phyloP scores from a whole-genome alignment of 306 rosid species.

The Neltuma alba region DNA sequence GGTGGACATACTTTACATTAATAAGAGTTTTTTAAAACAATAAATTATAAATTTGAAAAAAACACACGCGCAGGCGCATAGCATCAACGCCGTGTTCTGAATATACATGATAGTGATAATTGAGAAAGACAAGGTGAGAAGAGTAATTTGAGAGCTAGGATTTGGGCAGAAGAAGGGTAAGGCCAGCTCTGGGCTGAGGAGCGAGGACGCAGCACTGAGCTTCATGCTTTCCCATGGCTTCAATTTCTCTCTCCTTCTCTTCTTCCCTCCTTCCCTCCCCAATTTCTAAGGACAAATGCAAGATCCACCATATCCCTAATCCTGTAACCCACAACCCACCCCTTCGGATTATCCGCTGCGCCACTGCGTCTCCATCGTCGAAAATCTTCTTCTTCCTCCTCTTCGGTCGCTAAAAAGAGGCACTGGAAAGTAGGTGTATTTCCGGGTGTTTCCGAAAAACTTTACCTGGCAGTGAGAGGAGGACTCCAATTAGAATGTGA shows the following conservation, averaged over 20 bases:
- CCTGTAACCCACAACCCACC: constrained; percentile 37
- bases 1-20: too few relatives aligned
- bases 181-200: not conserved
- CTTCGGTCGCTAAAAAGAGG: constrained; percentile 52
- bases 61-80: too few relatives aligned
- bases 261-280: constrained; percentile 62
- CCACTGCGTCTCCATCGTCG: constrained; percentile 56
- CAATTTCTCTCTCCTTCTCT: constrained; percentile 65
- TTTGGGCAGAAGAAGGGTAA: not conserved
- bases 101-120: not conserved
- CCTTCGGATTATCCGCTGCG: constrained; percentile 42
- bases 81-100: too few relatives aligned
- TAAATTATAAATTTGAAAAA: too few relatives aligned
- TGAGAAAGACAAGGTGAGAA: too few relatives aligned
- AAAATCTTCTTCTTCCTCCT: constrained; percentile 29
- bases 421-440: constrained; percentile 90
- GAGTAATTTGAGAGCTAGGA: not conserved
- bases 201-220: not conserved
- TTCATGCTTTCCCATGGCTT: constrained; percentile 53
- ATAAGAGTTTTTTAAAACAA: too few relatives aligned
- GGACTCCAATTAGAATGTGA: constrained; percentile 65
- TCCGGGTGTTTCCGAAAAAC: constrained; percentile 66
- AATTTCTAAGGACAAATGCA: constrained; percentile 36
- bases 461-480: constrained; percentile 44
- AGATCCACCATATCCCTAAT: constrained; percentile 11